Base-by-base conservation (phyloP, 2,329 filamentous ascomycete species). In the Pseudohalonectria lignicola region DNA sequence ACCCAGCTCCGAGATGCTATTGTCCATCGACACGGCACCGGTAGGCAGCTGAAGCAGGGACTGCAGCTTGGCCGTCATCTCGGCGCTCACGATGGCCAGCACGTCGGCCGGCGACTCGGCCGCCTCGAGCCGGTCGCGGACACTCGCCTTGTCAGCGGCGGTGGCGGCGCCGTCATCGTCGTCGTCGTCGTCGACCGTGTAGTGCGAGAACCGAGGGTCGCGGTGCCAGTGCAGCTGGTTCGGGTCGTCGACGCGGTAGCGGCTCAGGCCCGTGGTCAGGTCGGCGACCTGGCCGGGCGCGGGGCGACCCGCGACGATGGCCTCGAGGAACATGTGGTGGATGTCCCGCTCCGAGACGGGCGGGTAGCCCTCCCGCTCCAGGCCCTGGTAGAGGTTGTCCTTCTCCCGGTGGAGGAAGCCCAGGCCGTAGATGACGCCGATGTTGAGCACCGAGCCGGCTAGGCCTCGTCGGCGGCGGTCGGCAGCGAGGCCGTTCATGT, bases 271-370 rank as follows among this genome's bases (percentile, higher is more conserved):
- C 0, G 61, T 61, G 1, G 57, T 63, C 33, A 66, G 52, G 44
- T 63, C 60, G 39, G 50, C 41, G 6, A 57, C 44, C 16, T 49
- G 45, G 2, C 11, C 26, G 12, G 43, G 40, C 3, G 36, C 40
- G 0, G 62, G 60, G 6, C 50, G 53, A 4, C 67, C 66, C 0
- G 60, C 57, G 1, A 56, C 49, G 19, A 74, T 62, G 5, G 67
- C 67, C 47, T 74, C 67, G 8, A 69, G 56, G 42, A 74, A 67
- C 53, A 68, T 61, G 44, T 68, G 62, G 44, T 71, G 66, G 13
- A 73, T 47, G 38, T 71, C 67, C 3, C 59, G 55, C 49, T 74
- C 69, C 3, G 68, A 69, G 11, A 72, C 57, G 26, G 63, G 62
- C 39, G 60, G 62, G 40, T 66, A 67, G 5, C 63, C 61, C 11